A percentile compares a stretch with the other conserved stretches of the same genome.
Evolutionary conservation across 208 protist species (phyloP).

Genomic region (Leishmania lainsoni): DNA sequence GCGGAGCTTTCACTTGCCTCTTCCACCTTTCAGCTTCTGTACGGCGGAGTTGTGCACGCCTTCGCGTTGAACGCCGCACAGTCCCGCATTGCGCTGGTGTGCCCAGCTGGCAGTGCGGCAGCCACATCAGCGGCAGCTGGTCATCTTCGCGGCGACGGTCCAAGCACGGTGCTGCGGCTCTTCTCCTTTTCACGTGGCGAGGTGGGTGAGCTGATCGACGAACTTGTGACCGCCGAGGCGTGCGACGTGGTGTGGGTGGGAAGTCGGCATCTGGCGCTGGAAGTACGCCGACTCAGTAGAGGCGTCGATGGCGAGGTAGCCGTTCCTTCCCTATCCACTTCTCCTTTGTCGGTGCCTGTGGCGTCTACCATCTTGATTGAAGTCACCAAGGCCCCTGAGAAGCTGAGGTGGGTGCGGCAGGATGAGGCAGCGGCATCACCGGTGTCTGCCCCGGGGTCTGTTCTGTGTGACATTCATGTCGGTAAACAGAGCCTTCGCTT

Average conservation of each 20-base stretch:
- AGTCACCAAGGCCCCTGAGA: constrained; percentile 10
- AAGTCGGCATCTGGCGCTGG: constrained; percentile 22
- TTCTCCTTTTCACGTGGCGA: constrained; percentile 34
- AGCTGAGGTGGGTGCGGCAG: constrained; percentile 17
- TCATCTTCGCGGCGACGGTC: neutral
- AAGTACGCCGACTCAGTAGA: constrained; percentile 7
- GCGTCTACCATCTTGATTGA: constrained; percentile 23
- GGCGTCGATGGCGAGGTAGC: neutral
- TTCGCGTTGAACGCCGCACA: constrained; percentile 33
- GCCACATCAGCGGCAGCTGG: neutral
- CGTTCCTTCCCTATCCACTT: neutral
- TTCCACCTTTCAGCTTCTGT: constrained; percentile 27
- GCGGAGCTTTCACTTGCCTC: neutral
- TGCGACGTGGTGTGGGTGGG: constrained; percentile 59
- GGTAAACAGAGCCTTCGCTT: constrained; percentile 36
- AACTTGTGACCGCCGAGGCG: constrained; percentile 39
- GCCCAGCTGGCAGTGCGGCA: constrained; percentile 20
- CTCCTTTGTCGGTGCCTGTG: neutral
- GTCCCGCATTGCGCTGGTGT: constrained; percentile 36
- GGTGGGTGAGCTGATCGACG: constrained; percentile 53
- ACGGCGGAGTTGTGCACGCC: constrained; percentile 41
- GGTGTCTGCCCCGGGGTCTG: constrained; percentile 4
- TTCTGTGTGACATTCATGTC: constrained; percentile 17
- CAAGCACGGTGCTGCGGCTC: constrained; percentile 21
- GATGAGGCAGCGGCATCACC: constrained; percentile 10